Conservation (phyloP, 2,329 filamentous ascomycete species). For the Colletotrichum truncatum region DNA sequence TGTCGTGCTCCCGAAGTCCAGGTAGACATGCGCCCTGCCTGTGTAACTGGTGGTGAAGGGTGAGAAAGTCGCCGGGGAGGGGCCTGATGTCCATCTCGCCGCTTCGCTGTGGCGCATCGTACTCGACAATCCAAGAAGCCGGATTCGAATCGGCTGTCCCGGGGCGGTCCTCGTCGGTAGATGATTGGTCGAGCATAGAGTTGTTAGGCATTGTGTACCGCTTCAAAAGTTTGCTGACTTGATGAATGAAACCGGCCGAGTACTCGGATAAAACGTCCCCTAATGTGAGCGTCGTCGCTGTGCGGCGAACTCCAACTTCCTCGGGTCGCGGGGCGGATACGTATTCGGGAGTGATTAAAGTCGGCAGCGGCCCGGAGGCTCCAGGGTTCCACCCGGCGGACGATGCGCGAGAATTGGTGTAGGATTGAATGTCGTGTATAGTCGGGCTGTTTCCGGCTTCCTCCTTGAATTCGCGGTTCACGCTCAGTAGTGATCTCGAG, state of each 20-base stretch:
- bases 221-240: slow-evolving; percentile 50
- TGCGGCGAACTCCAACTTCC: slow-evolving; percentile 40
- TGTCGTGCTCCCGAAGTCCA: slow-evolving; percentile 34
- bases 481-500: background rate
- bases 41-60: slow-evolving; percentile 35
- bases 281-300: slow-evolving; percentile 48
- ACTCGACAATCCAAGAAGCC: slow-evolving; percentile 41
- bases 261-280: slow-evolving; percentile 43
- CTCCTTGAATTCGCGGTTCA: slow-evolving; percentile 24
- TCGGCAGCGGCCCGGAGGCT: slow-evolving; percentile 7
- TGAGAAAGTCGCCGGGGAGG: slow-evolving; percentile 61
- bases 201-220: slow-evolving; percentile 44
- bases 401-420: slow-evolving; percentile 7
- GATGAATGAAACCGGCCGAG: slow-evolving; percentile 43
- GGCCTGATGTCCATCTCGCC: slow-evolving; percentile 35
- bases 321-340: slow-evolving; percentile 2
- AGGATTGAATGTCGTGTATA: background rate
- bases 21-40: slow-evolving; percentile 33
- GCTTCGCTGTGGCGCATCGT: slow-evolving; percentile 34
- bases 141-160: slow-evolving; percentile 24
- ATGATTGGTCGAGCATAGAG: slow-evolving; percentile 34
- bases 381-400: slow-evolving; percentile 14
- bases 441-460: slow-evolving; percentile 16
- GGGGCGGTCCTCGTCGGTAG: slow-evolving; percentile 33
- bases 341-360: slow-evolving; percentile 10